phyloP scores from a whole-genome alignment of 352 stramenopile genomes.

The Phytophthora fragariae region DNA sequence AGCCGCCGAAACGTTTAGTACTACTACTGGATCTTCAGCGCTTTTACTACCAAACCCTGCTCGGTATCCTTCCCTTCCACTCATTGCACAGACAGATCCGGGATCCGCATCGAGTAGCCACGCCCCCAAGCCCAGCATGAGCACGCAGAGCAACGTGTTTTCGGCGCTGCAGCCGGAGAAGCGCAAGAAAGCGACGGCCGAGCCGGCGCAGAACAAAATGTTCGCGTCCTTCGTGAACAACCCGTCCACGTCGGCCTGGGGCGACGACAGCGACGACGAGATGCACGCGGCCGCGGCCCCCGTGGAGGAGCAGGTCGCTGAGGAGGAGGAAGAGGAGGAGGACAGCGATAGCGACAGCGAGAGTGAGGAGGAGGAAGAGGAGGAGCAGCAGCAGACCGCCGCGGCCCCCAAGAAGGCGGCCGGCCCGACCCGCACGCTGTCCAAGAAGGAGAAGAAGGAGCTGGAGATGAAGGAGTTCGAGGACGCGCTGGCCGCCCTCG shows the following conservation, averaged over 20 bases:
- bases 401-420: conserved; percentile 46
- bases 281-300: conserved; percentile 47
- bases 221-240: conserved; percentile 82
- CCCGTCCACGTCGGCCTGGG: conserved; percentile 68
- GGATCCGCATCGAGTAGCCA: not conserved
- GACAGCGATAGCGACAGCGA: conserved; percentile 55
- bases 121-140: conserved; percentile 19
- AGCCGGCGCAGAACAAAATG: conserved; percentile 54
- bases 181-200: conserved; percentile 64
- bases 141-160: conserved; percentile 51
- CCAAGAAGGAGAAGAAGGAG: conserved; percentile 87
- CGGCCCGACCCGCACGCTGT: conserved; percentile 52
- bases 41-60: not conserved
- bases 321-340: conserved; percentile 58
- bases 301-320: conserved; percentile 48
- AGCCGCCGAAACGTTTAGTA: too few species aligned
- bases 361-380: conserved; percentile 59
- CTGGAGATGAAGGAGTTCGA: conserved; percentile 82
- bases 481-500: conserved; percentile 67
- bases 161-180: conserved; percentile 68
- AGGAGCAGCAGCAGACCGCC: conserved; percentile 37
- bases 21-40: too few species aligned
- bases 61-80: conserved; percentile 30
- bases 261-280: conserved; percentile 81
- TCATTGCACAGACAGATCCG: conserved; percentile 27